phyloP scores from a whole-genome alignment of 2,329 filamentous ascomycete species.

The Microcyclosporella mali region DNA sequence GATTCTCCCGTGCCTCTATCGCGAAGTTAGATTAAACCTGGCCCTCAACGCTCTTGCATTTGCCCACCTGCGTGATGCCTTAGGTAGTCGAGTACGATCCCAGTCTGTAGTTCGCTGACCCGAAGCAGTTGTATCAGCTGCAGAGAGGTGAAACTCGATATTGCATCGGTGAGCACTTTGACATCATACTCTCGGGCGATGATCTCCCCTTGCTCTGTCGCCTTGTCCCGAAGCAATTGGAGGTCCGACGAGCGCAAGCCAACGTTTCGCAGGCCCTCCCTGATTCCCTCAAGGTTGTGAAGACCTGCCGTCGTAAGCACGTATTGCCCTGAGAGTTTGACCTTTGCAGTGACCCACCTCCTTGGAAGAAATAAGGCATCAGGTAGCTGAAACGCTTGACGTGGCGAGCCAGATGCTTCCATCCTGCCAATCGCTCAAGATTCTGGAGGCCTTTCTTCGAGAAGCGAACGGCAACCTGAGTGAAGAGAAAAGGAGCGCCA shows the following conservation, averaged over 20 bases:
- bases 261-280: conserved; percentile 12
- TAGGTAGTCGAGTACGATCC: conserved; percentile 48
- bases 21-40: too few relatives aligned
- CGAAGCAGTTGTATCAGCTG: conserved; percentile 61
- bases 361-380: conserved; percentile 53
- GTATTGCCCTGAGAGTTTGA: neutral
- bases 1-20: conserved; percentile 35
- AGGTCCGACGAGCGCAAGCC: conserved; percentile 15
- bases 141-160: conserved; percentile 53
- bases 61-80: conserved; percentile 29
- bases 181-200: conserved; percentile 48
- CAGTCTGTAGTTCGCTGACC: conserved; percentile 55
- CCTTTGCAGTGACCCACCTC: conserved; percentile 34
- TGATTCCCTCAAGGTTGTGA: conserved; percentile 13
- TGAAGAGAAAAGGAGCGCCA: conserved; percentile 47
- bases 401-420: conserved; percentile 46
- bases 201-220: conserved; percentile 47
- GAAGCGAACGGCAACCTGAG: conserved; percentile 48
- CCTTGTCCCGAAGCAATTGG: conserved; percentile 38
- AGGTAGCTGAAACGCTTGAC: conserved; percentile 57
- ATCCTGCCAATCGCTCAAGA: conserved; percentile 45
- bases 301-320: conserved; percentile 8
- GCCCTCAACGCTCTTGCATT: too few relatives aligned
- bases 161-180: conserved; percentile 48
- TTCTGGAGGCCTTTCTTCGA: conserved; percentile 44